Conservation (phyloP, 305 asterid species). For the Stenogyne calaminthoides region DNA sequence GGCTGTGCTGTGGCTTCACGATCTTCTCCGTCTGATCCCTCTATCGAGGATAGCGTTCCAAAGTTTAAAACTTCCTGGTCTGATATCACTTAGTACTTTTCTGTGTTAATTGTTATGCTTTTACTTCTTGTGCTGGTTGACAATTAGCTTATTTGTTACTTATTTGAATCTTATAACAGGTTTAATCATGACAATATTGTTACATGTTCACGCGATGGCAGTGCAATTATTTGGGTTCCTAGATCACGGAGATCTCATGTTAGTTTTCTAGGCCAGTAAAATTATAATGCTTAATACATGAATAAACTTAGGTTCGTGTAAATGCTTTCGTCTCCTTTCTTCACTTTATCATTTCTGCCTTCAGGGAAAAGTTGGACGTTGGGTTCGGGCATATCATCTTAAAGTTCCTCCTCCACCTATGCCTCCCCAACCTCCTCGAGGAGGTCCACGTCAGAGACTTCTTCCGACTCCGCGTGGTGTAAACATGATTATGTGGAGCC, state of each 20-base stretch:
- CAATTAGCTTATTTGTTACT: slow-evolving; percentile 24
- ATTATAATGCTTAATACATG: slow-evolving; percentile 22
- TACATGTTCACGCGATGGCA: slow-evolving; percentile 99
- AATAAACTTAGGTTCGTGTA: slow-evolving; percentile 23
- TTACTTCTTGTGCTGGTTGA: slow-evolving; percentile 25
- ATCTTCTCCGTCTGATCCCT: slow-evolving; percentile 63
- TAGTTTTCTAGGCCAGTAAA: slow-evolving; percentile 44
- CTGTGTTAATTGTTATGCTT: slow-evolving; percentile 19
- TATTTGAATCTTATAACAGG: slow-evolving; percentile 54
- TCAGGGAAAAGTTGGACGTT: slow-evolving; percentile 89
- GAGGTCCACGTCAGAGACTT: slow-evolving; percentile 96
- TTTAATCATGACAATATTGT: slow-evolving; percentile 84
- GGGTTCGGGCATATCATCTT: slow-evolving; percentile 96
- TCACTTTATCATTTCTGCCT: slow-evolving; percentile 14
- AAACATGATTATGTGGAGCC: slow-evolving; percentile 97
- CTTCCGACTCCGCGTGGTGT: slow-evolving; percentile 99
- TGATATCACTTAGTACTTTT: slow-evolving; percentile 37
- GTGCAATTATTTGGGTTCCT: slow-evolving; percentile 98
- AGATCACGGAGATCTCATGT: slow-evolving; percentile 85
- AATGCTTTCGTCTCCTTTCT: slow-evolving; percentile 6
- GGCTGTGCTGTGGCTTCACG: slow-evolving; percentile 92
- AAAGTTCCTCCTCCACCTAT: slow-evolving; percentile 99
- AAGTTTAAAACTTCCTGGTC: slow-evolving; percentile 92
- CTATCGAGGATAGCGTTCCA: slow-evolving; percentile 66
- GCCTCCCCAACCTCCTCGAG: slow-evolving; percentile 94